Evolutionary conservation across 1,284 basidiomycete genomes (phyloP), one percentile per base, ranked within the genome.

Genomic region (Tilletiopsis washingtonensis): DNA sequence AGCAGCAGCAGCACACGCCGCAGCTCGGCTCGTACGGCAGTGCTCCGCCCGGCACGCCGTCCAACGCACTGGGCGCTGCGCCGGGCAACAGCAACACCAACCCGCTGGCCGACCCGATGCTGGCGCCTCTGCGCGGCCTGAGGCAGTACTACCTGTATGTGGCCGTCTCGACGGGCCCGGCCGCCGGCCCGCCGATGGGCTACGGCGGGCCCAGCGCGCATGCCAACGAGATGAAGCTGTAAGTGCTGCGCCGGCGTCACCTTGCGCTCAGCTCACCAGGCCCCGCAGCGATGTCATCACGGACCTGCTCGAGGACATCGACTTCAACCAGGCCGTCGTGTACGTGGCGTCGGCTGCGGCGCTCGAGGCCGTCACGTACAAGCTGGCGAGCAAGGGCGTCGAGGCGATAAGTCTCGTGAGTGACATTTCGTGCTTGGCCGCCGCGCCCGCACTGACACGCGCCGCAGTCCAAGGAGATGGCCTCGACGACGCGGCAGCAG

Each of bases 231-330:
- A 97, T 91, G 88, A 98, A 98, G 76, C 78, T 98, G 32, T 34
- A 17, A 34, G 32, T 3, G 32, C 12, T 34, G 32, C 32, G 32
- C 17, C 12, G 32, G 12, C 12, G 12, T 11, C 32, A 17, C 12
- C 32, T 34, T 34, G 32, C 3, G 17, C 32, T 1, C 17, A 17
- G 12, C 32, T 34, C 3, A 12, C 12, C 32, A 12, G 12, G 12
- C 32, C 32, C 32, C 17, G 12, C 32, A 34, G 32, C 45, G 91
- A 98, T 68, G 91, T 90, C 15, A 79, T 98, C 29, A 84, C 86
- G 21, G 93, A 96, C 74, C 78, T 97, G 54, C 84, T 94, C 59
- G 89, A 93, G 44, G 91, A 97, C 71, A 81, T 88, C 14, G 88
- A 90, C 40, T 63, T 57, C 37, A 53, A 54, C 3, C 61, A 59